Base-by-base conservation (phyloP, 148 eudicot genomes). In the Polygonum maritimum region DNA sequence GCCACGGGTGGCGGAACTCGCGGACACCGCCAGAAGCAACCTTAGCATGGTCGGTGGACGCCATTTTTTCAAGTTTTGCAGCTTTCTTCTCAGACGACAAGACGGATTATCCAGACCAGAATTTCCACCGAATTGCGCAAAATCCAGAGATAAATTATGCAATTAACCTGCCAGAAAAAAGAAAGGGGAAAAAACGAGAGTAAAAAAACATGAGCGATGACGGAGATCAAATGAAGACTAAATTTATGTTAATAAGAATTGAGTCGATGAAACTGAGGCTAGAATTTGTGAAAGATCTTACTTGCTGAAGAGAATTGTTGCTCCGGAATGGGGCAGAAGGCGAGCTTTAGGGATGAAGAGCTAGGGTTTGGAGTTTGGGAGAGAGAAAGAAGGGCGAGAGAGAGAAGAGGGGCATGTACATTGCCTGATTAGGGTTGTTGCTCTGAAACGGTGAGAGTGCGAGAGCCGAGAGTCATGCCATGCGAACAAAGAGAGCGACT, bases 1-100 rank as follows among this genome's bases (percentile, higher is more conserved):
- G 16, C 77, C 69, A 55, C 12, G 77, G 77, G 2, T 74, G 62
- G 7, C 54, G 60, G 45, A 74, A 26, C 58, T 31, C 76, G 26
- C 49, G 22, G 31, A 13, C 65, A 5, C 78, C 78, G 26, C 26
- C 9, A 44, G 71, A 72, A 35, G 65, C 31, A 26, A 26, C 49
- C 35, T 15, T 45, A 73, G 22, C 10, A 40, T 70, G 44, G 38
- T 18, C 45, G 7, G 77, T 26, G 48, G 47, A 45, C 55, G 45
- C 31, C 78, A 76, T 76, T 49, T 76, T 44, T 21, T 63, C 55
- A 4, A 71, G 49, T 6, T 58, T 40, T 48, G 45, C 72, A 26
- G 31, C 31, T 48, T 31, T 13, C 45, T 63, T 76, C 57, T 47
- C 78, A 62, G 38, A 14, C 4, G 78, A 51, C 78, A 39, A 33